A percentile compares a stretch with the other conserved stretches of the same genome.
Evolutionary conservation across 2,329 filamentous ascomycete species (phyloP).

Genomic region (Fusarium nelsonii): DNA sequence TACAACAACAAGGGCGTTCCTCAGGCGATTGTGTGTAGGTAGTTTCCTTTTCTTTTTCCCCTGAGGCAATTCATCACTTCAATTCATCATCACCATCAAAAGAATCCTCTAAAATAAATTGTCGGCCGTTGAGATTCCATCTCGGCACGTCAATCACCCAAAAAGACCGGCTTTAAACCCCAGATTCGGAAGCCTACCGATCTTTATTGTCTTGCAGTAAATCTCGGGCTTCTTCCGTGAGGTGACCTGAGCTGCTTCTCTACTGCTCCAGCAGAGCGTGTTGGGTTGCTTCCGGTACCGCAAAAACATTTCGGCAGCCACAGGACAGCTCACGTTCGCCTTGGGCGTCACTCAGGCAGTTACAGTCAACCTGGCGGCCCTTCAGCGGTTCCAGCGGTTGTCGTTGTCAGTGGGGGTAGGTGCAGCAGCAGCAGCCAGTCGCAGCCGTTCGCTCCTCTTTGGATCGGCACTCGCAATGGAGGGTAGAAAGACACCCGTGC

Average conservation of each 20-base stretch:
- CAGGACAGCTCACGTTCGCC: constrained; percentile 1
- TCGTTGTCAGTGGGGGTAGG: constrained; percentile 35
- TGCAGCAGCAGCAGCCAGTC: constrained; percentile 30
- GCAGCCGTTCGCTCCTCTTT: constrained; percentile 35
- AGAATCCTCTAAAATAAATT: background rate
- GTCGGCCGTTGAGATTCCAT: constrained; percentile 1
- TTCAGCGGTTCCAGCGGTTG: constrained; percentile 35
- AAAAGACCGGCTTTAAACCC: constrained; percentile 29
- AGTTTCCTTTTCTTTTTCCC: constrained; percentile 17
- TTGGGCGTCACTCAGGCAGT: background rate
- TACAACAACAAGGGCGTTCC: constrained; percentile 17
- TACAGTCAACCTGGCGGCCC: constrained; percentile 41
- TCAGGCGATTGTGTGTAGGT: constrained; percentile 5
- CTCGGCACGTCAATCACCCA: constrained; percentile 23
- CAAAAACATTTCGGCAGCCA: constrained; percentile 18
- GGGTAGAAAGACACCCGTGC: constrained; percentile 44
- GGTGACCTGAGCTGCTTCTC: background rate
- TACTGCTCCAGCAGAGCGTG: background rate
- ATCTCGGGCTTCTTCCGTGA: constrained; percentile 41
- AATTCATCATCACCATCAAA: constrained; percentile 26
- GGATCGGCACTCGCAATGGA: constrained; percentile 48
- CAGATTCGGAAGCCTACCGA: constrained; percentile 43
- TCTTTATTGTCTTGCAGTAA: constrained; percentile 1
- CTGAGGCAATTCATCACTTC: constrained; percentile 37
- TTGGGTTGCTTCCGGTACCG: constrained; percentile 26